phyloP scores from a whole-genome alignment of 2,329 filamentous ascomycete species.

The Arachnomyces sp. region DNA sequence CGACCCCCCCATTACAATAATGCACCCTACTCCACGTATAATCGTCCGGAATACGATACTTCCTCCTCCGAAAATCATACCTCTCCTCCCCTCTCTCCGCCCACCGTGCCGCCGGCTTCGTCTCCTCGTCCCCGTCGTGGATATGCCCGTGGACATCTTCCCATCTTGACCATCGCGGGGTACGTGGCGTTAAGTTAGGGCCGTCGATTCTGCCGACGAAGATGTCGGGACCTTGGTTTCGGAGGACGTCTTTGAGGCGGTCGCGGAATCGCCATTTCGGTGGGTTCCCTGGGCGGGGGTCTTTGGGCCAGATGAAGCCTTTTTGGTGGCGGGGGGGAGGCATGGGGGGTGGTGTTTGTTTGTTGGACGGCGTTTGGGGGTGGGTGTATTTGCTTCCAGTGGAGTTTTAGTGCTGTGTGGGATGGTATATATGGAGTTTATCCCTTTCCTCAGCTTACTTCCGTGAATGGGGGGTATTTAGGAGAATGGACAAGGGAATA shows the following conservation, averaged over 20 bases:
- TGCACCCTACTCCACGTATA: slow-evolving; percentile 24
- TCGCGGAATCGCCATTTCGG: slow-evolving; percentile 21
- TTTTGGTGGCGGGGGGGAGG: background rate
- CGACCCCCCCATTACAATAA: slow-evolving; percentile 17
- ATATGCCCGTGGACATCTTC: slow-evolving; percentile 8
- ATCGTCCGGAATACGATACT: slow-evolving; percentile 20
- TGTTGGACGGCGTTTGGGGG: too few species aligned
- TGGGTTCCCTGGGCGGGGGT: slow-evolving; percentile 27
- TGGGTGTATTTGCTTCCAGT: too few species aligned
- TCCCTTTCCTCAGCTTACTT: too few species aligned
- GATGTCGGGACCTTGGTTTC: slow-evolving; percentile 35
- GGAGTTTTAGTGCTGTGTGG: too few species aligned
- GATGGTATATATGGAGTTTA: too few species aligned
- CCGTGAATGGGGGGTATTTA: too few species aligned
- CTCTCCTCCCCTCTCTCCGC: slow-evolving; percentile 16
- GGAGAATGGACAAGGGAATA: too few species aligned
- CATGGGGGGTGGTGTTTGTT: background rate
- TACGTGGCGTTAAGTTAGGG: slow-evolving; percentile 6
- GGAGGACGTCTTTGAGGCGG: slow-evolving; percentile 30
- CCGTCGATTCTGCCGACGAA: slow-evolving; percentile 25
- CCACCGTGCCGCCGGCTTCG: slow-evolving; percentile 12
- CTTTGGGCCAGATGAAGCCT: slow-evolving; percentile 32
- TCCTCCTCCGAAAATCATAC: slow-evolving; percentile 27
- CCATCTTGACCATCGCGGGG: slow-evolving; percentile 13
- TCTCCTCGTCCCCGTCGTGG: slow-evolving; percentile 6